These are phyloP conservation scores for Apophysomyces trapeziformis DNA, from an alignment of 371 early-diverging fungal species.

Conservation along the genomic window DNA sequence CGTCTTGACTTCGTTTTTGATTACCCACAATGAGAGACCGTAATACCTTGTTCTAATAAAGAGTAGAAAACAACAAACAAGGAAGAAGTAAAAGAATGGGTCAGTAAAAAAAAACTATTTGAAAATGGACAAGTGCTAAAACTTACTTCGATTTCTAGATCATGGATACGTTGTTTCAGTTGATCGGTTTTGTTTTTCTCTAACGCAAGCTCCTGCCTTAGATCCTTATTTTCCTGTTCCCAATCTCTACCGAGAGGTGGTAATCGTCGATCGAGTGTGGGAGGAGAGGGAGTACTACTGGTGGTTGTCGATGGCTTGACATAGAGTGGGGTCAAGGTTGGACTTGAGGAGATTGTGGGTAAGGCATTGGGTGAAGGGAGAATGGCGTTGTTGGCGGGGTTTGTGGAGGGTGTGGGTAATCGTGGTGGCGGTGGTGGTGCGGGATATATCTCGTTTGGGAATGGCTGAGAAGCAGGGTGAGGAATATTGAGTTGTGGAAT, in stretches of 20 bases:
- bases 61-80: background rate
- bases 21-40: slow-evolving; percentile 2
- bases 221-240: slow-evolving; percentile 9
- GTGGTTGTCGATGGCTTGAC: background rate
- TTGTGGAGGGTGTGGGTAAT: background rate
- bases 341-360: background rate
- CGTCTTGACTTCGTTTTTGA: background rate
- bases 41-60: slow-evolving; percentile 1
- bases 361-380: background rate
- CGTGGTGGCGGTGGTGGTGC: slow-evolving; percentile 8
- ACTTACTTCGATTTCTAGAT: slow-evolving; percentile 15
- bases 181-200: background rate
- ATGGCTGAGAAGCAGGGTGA: slow-evolving; percentile 10
- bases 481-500: slow-evolving; percentile 10
- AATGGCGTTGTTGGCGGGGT: background rate
- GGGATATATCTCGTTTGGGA: slow-evolving; percentile 9
- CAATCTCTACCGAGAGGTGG: slow-evolving; percentile 3
- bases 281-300: background rate
- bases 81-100: background rate
- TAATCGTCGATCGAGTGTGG: background rate
- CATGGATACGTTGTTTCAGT: slow-evolving; percentile 15
- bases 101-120: background rate
- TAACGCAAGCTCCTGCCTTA: slow-evolving; percentile 4
- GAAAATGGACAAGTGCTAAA: background rate
- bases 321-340: background rate